Evolutionary conservation across 2,329 filamentous ascomycete genomes (phyloP).

Genomic region (Ceratocystis variospora): DNA sequence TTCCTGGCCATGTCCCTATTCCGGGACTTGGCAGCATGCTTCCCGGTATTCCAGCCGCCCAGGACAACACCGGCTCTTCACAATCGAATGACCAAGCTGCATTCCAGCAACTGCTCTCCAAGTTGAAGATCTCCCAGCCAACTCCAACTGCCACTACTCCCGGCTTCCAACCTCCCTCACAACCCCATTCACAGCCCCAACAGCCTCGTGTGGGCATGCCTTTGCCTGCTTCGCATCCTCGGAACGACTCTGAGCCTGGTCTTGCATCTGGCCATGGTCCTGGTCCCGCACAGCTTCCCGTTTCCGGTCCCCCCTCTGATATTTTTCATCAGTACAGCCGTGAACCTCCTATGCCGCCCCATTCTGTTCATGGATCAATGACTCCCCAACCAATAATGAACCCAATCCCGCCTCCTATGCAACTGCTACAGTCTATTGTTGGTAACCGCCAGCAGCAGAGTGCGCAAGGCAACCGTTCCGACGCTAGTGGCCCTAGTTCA

Average conservation of each 20-base stretch:
- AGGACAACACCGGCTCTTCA: constrained; percentile 32
- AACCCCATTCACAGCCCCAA: constrained; percentile 31
- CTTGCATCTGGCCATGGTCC: constrained; percentile 4
- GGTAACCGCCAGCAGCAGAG: constrained; percentile 28
- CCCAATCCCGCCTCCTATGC: constrained; percentile 38
- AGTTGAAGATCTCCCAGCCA: constrained; percentile 50
- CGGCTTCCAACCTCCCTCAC: constrained; percentile 17
- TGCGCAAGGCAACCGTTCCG: constrained; percentile 14
- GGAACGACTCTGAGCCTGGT: constrained; percentile 9
- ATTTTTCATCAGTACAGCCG: constrained; percentile 22
- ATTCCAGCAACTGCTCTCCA: constrained; percentile 68
- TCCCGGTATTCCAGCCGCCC: constrained; percentile 24
- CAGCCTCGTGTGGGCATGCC: constrained; percentile 23
- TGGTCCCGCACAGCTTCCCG: not conserved
- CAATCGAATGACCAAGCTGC: constrained; percentile 57
- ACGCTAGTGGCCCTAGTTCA: constrained; percentile 15
- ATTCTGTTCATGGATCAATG: constrained; percentile 37
- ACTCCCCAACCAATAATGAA: constrained; percentile 36
- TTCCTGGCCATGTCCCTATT: constrained; percentile 12
- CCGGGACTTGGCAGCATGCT: constrained; percentile 13
- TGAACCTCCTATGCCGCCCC: constrained; percentile 26
- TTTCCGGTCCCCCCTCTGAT: constrained; percentile 11
- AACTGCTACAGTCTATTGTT: constrained; percentile 47
- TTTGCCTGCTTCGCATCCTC: constrained; percentile 11
- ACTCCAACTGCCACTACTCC: constrained; percentile 33